A percentile compares a stretch with the other conserved stretches of the same genome.
Evolutionary conservation across 1,284 basidiomycete genomes (phyloP).

Genomic region (Golubevia pallescens): DNA sequence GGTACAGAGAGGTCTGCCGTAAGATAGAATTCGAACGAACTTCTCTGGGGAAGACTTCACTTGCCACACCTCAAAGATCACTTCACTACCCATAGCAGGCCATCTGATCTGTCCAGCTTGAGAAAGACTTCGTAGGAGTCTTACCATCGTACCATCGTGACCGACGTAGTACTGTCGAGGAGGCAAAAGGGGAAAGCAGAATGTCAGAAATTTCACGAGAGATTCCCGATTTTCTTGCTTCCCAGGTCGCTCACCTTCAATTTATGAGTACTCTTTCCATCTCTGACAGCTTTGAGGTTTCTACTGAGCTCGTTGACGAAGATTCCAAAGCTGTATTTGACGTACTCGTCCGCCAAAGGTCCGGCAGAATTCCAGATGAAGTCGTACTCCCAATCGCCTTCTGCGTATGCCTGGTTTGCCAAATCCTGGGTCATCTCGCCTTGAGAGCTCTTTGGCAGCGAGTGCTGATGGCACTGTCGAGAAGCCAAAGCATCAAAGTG

Average conservation of each 20-base stretch:
- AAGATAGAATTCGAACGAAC: conserved; percentile 20
- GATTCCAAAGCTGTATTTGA: conserved; percentile 31
- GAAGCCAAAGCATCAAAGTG: conserved; percentile 34
- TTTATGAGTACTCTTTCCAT: conserved; percentile 17
- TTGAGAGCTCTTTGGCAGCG: conserved; percentile 21
- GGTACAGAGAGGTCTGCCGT: conserved; percentile 12
- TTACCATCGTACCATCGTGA: conserved; percentile 46
- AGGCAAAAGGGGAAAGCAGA: not conserved
- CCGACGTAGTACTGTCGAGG: conserved; percentile 24
- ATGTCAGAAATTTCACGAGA: not conserved
- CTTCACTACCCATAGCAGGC: conserved; percentile 32
- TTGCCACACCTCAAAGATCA: conserved; percentile 31
- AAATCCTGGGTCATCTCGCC: conserved; percentile 20
- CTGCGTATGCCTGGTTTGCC: conserved; percentile 32
- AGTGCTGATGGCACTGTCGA: conserved; percentile 34
- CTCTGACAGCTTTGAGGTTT: conserved; percentile 13
- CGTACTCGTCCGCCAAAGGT: conserved; percentile 29
- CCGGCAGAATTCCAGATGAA: conserved; percentile 41
- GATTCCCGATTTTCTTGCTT: not conserved
- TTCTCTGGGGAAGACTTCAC: conserved; percentile 9
- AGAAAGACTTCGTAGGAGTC: conserved; percentile 31
- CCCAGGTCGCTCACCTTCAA: conserved; percentile 9
- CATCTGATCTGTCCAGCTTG: conserved; percentile 23
- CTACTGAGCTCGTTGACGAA: conserved; percentile 27
- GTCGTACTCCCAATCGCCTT: conserved; percentile 44